These are phyloP conservation scores for Halteria grandinella DNA, from an alignment of 73 alveolate species.

Conservation along the genomic window DNA sequence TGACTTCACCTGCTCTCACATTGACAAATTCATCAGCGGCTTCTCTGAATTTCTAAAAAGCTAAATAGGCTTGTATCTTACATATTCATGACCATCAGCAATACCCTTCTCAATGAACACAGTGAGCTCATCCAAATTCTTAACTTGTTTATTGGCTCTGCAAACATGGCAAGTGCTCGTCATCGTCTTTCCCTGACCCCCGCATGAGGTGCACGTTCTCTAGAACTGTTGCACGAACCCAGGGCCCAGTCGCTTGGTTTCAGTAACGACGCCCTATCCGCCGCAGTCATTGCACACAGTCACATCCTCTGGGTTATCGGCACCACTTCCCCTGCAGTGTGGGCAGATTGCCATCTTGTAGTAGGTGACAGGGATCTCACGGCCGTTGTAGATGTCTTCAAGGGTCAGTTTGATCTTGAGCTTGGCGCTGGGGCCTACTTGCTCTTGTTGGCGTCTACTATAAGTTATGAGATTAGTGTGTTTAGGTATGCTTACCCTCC, in stretches of 20 bases:
- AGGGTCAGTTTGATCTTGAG: constrained; percentile 77
- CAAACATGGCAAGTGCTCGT: constrained; percentile 84
- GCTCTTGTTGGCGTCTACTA: constrained; percentile 53
- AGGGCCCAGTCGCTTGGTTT: constrained; percentile 81
- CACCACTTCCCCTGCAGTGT: constrained; percentile 94
- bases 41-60: constrained; percentile 71
- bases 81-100: constrained; percentile 71
- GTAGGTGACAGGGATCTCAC: constrained; percentile 79
- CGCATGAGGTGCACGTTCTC: constrained; percentile 84
- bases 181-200: constrained; percentile 83
- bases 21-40: constrained; percentile 87
- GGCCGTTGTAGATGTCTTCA: constrained; percentile 87
- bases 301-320: constrained; percentile 87
- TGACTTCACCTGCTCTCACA: constrained; percentile 82
- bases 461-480: too few relatives aligned
- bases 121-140: constrained; percentile 83
- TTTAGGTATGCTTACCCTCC: too few relatives aligned
- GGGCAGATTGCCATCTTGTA: constrained; percentile 85
- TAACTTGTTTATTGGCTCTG: constrained; percentile 82
- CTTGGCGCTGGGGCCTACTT: constrained; percentile 75
- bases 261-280: constrained; percentile 81
- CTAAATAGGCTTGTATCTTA: too few relatives aligned
- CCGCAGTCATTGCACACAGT: constrained; percentile 80
- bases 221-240: constrained; percentile 80
- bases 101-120: constrained; percentile 88